A percentile compares a stretch with the other conserved stretches of the same genome.
phyloP scores from a whole-genome alignment of 2,329 filamentous ascomycete genomes.

The Thelonectria rubi region DNA sequence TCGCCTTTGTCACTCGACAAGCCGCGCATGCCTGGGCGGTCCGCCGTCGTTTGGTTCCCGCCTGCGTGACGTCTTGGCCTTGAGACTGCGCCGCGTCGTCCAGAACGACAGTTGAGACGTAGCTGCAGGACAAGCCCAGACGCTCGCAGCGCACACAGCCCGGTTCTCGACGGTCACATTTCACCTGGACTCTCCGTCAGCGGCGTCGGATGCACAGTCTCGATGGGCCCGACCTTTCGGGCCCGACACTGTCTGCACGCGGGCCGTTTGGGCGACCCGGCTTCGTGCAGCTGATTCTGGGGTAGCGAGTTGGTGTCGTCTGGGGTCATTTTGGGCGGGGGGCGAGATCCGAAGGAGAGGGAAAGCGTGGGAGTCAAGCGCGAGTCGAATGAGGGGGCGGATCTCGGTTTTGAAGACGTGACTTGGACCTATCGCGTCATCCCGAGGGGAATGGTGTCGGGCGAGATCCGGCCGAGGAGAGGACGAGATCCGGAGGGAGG shows the following conservation, averaged over 20 bases:
- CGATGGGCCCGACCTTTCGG: conserved; percentile 33
- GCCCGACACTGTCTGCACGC: conserved; percentile 40
- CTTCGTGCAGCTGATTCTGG: conserved; percentile 1
- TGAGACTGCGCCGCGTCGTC: not conserved
- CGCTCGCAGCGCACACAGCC: conserved; percentile 35
- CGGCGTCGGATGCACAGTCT: not conserved
- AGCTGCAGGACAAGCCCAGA: conserved; percentile 28
- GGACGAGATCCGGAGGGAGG: too few species aligned
- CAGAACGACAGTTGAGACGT: not conserved
- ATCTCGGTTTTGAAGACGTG: conserved; percentile 12
- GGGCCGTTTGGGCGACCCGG: conserved; percentile 14
- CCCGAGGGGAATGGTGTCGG: conserved; percentile 16
- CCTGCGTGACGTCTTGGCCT: conserved; percentile 36
- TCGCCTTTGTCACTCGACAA: conserved; percentile 49
- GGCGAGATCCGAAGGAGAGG: conserved; percentile 31
- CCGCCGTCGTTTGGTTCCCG: conserved; percentile 42
- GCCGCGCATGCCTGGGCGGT: conserved; percentile 43
- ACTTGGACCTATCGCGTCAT: conserved; percentile 27
- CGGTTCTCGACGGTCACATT: conserved; percentile 36
- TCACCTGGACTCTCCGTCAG: conserved; percentile 34
- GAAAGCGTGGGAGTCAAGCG: not conserved
- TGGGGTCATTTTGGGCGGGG: conserved; percentile 1
- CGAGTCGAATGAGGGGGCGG: not conserved
- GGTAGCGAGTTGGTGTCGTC: not conserved
- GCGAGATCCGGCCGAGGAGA: conserved; percentile 31